These are phyloP conservation scores for Escovopsis sp. DNA, from an alignment of 2,329 filamentous ascomycete species.

Conservation along the genomic window DNA sequence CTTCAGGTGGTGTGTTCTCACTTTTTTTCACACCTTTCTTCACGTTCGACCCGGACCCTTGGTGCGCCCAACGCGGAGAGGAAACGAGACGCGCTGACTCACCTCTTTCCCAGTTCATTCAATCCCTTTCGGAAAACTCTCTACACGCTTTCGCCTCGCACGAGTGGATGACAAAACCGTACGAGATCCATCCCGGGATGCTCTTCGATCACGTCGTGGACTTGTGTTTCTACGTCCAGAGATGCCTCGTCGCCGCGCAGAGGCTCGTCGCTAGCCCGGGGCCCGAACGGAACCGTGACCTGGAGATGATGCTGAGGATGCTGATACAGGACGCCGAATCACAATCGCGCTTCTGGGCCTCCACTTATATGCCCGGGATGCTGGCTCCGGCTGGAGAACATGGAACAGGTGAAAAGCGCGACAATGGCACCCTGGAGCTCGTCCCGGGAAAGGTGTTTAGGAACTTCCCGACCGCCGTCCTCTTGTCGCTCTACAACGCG, in stretches of 20 bases:
- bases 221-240: constrained; percentile 14
- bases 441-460: not conserved
- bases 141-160: constrained; percentile 22
- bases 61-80: too few species aligned
- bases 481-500: constrained; percentile 4
- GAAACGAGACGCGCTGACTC: not conserved
- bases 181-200: constrained; percentile 29
- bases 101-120: constrained; percentile 2
- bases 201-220: constrained; percentile 32
- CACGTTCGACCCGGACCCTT: too few species aligned
- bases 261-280: not conserved
- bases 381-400: not conserved
- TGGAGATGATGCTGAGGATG: not conserved
- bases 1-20: constrained; percentile 5
- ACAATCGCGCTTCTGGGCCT: not conserved
- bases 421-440: not conserved
- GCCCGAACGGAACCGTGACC: not conserved
- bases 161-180: constrained; percentile 32
- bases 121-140: constrained; percentile 5
- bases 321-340: not conserved
- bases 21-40: too few species aligned
- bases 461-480: constrained; percentile 2
- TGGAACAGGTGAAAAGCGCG: not conserved
- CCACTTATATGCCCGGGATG: not conserved
- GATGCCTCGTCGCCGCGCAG: constrained; percentile 2